Base-by-base conservation (phyloP, 2,329 filamentous ascomycete genomes). In the Beauveria scarabaeidicola region DNA sequence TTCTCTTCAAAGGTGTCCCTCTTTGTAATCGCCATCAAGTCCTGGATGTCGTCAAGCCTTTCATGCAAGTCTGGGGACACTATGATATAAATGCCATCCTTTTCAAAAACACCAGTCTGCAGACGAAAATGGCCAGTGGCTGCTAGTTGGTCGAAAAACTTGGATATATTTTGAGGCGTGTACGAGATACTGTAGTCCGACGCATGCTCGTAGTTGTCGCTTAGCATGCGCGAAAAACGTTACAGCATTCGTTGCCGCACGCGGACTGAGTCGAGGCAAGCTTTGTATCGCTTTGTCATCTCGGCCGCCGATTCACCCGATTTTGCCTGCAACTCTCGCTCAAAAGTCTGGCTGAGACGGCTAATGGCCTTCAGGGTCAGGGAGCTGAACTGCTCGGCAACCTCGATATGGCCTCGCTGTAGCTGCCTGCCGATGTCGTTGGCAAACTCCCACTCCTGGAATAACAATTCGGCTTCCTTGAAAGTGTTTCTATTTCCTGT, bases 401-500 rank as follows among this genome's bases (percentile, higher is more conserved):
- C 94, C 75, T 97, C 93, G 44, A 97, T 89, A 71, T 97, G 91
- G 63, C 94, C 95, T 32, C 90, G 89, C 66, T 95, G 87, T n/a
- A 99, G 81, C 70, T 94, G 89, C 52, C 90, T 85, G 27, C 93
- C 94, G 60, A 99, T 90, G 67, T 92, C 87, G 68, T 97, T 97
- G 57, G 90, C 95, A 69, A 97, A 97, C 60, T 91, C 91, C 94
- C 94, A 99, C 74, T 99, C 94, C 68, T 96, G 91, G 70, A 97
- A 95, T 52, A 99, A 77, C 64, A 99, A 88, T 77, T 99, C 94
- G 7, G 94, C 94, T 73, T 99, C 94, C 70, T 97, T 97, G 81
- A 99, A 99, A 0, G 92, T 97, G 75, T 97, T 99, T 73, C 97
- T 97, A 78, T 97, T 97, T 59, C 91, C 90, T 66, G 89, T 92